Percentiles rank a stretch among this genome's conserved stretches.
Conservation (phyloP, 2,329 filamentous ascomycete genomes). For the Aspergillus piperis region DNA sequence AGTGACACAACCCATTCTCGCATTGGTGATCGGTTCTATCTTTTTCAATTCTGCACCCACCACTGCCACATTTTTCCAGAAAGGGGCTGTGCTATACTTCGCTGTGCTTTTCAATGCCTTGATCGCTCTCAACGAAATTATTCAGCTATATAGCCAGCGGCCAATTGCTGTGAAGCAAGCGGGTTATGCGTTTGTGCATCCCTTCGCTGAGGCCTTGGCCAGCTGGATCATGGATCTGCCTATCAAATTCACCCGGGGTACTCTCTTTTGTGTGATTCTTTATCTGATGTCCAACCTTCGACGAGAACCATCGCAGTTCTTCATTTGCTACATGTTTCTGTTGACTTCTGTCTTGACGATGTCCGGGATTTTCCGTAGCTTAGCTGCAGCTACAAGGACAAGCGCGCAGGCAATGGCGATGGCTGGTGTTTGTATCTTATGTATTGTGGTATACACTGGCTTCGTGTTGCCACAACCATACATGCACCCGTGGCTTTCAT, state of each 20-base stretch:
- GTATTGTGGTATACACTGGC: constrained; percentile 38
- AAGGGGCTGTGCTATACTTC: constrained; percentile 66
- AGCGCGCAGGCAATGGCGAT: constrained; percentile 56
- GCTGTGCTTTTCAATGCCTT: constrained; percentile 82
- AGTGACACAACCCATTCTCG: constrained; percentile 12
- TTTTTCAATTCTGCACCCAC: constrained; percentile 15
- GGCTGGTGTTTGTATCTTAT: constrained; percentile 33
- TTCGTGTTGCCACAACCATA: constrained; percentile 43
- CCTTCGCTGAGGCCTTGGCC: constrained; percentile 15
- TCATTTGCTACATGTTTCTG: constrained; percentile 58
- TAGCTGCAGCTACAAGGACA: constrained; percentile 47
- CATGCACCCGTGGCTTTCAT: constrained; percentile 54
- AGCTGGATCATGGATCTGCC: constrained; percentile 15
- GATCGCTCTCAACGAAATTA: constrained; percentile 60
- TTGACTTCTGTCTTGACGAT: constrained; percentile 54
- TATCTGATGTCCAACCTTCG: constrained; percentile 62
- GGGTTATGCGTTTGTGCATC: constrained; percentile 18
- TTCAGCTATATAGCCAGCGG: constrained; percentile 45
- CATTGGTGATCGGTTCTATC: constrained; percentile 17
- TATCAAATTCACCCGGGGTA: constrained; percentile 10
- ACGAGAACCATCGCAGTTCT: constrained; percentile 52
- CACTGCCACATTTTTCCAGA: constrained; percentile 16
- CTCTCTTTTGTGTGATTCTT: constrained; percentile 35
- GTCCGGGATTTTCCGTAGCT: constrained; percentile 56
- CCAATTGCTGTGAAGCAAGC: constrained; percentile 18